Base-by-base conservation (phyloP, 306 rosid genomes). In the Vigna hirtella region DNA sequence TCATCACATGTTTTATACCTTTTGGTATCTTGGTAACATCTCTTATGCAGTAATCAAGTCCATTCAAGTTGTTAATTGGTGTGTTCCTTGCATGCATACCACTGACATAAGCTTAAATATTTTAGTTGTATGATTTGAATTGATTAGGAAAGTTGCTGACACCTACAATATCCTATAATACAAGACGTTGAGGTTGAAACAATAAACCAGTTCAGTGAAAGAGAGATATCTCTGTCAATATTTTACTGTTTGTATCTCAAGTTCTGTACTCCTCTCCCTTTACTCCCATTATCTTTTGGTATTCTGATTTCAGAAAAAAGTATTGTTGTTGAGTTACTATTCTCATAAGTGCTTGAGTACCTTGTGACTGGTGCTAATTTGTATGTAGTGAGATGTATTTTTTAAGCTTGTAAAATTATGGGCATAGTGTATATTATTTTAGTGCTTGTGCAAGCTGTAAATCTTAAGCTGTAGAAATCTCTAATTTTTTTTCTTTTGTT, bases 1-100 rank as follows among this genome's bases (percentile, higher is more conserved):
- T 45, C 9, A 66, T 51, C 57, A 22, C 47, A 40, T 40, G 56
- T 40, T 66, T 52, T 52, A 15, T 53, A 42, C 53, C 55, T 38
- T 51, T 10, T 40, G 47, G 57, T 77, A 77, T 72, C 59, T 42
- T 28, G 22, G 57, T 63, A 71, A 57, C 73, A 62, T 72, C 73
- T 40, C 82, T 20, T 62, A 24, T 62, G 64, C 48, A 26, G 16
- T 1, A 0, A 64, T 69, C 45, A 38, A 26, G 66, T 28, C 48
- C 11, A 22, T 14, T 61, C 18, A 57, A 66, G 65, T 66, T 74
- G 36, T 74, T 58, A 58, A 7, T 58, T 6, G 47, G 10, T 1
- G 2, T 66, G 68, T 34, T n/a, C 62, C 40, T 47, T 15, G 30
- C 32, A 16, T 30, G 18, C 42, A 64, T 42, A 32, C 43, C 36